These are phyloP conservation scores for Pythium scleroteichum DNA, from an alignment of 352 stramenopile genomes.

Conservation along the genomic window DNA sequence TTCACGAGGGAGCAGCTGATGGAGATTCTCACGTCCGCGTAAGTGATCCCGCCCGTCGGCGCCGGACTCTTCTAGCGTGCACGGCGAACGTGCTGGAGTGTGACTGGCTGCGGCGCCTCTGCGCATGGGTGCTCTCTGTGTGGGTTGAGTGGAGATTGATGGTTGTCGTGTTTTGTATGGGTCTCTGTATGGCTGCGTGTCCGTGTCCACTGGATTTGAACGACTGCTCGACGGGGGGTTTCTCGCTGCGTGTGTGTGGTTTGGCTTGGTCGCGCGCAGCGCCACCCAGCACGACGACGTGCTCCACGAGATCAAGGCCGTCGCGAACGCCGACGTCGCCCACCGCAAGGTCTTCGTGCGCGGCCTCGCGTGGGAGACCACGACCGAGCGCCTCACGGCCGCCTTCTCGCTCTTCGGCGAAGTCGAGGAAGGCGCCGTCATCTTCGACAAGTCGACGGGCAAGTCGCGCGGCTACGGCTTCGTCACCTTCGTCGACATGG, in stretches of 20 bases:
- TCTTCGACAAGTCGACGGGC: constrained; percentile 58
- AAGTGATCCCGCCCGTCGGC: constrained; percentile 23
- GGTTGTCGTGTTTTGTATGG: constrained; percentile 15
- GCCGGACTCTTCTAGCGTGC: background rate
- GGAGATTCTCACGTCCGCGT: constrained; percentile 70
- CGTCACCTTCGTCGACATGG: constrained; percentile 70
- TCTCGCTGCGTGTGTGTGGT: background rate
- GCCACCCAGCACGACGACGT: constrained; percentile 61
- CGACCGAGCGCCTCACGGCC: constrained; percentile 44
- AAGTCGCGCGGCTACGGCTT: constrained; percentile 71
- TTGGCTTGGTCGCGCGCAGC: constrained; percentile 27
- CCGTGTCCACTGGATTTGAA: constrained; percentile 3
- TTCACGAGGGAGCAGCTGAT: constrained; percentile 65
- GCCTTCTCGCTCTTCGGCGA: constrained; percentile 57
- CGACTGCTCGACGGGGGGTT: background rate
- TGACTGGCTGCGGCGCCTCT: background rate
- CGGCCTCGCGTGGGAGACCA: constrained; percentile 61
- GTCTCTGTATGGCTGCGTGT: constrained; percentile 11
- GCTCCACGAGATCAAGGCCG: constrained; percentile 57
- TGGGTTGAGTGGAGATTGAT: constrained; percentile 11
- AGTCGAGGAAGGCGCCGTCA: constrained; percentile 59
- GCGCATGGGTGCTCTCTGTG: background rate
- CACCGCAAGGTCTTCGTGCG: constrained; percentile 76
- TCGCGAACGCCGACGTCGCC: constrained; percentile 50
- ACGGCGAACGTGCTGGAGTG: background rate